Evolutionary conservation across 495 filamentous ascomycete species (phyloP).

Genomic region (Aspergillus indologenus): DNA sequence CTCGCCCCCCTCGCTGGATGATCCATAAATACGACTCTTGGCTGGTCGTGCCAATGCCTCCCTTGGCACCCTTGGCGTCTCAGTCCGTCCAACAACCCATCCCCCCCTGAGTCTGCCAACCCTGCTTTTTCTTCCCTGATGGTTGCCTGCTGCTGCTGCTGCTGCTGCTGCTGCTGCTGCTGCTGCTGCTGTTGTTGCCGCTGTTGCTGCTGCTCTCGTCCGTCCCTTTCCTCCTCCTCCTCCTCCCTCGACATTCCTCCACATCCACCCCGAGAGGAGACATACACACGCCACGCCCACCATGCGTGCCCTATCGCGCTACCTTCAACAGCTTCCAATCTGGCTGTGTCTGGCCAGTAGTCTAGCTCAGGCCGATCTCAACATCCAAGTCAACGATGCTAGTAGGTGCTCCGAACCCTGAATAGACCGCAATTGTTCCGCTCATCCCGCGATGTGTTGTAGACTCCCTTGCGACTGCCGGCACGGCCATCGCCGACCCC

Average conservation of each 20-base stretch:
- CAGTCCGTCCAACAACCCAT: conserved; percentile 1
- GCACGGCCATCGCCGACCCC: conserved; percentile 20
- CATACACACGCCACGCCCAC: neutral
- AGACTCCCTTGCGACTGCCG: conserved; percentile 23
- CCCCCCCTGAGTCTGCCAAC: neutral
- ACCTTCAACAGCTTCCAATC: neutral
- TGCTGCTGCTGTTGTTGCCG: neutral
- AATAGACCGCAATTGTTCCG: neutral
- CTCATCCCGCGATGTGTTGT: neutral
- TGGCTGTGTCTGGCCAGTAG: neutral
- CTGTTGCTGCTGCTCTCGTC: too few species aligned
- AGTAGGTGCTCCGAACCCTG: neutral
- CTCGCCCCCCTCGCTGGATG: neutral
- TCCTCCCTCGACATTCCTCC: neutral
- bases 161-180: neutral
- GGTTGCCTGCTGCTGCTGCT: neutral
- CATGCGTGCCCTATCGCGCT: conserved; percentile 1
- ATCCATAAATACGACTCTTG: neutral
- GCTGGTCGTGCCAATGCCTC: conserved; percentile 3
- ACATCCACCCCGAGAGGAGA: neutral
- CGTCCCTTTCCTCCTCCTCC: too few species aligned
- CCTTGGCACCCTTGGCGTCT: conserved; percentile 4
- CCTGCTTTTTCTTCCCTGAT: neutral
- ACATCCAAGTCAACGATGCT: conserved; percentile 6
- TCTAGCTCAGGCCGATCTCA: neutral